These are phyloP conservation scores for Suillus tomentosus DNA, from an alignment of 768 basidiomycete species.

Conservation along the genomic window DNA sequence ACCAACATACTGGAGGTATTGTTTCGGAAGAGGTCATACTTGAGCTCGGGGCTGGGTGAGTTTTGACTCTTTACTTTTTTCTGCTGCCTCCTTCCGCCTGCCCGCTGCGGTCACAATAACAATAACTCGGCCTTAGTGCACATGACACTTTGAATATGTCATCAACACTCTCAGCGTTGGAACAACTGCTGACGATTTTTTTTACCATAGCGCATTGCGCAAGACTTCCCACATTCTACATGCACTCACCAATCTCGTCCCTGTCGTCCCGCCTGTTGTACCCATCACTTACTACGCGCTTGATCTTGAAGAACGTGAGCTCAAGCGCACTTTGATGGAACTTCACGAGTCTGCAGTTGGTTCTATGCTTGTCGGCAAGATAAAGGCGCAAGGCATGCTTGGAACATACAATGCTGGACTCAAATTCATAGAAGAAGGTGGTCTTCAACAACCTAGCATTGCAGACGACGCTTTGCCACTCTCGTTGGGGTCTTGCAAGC, in stretches of 20 bases:
- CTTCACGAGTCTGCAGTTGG: conserved; percentile 69
- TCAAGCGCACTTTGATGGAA: conserved; percentile 73
- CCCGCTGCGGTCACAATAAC: not conserved
- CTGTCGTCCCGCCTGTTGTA: conserved; percentile 35
- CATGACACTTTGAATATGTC: not conserved
- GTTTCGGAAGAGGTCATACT: conserved; percentile 62
- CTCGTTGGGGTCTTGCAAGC: conserved; percentile 13
- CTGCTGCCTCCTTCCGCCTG: not conserved
- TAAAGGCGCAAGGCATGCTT: conserved; percentile 81
- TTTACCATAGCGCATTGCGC: conserved; percentile 62
- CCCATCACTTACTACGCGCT: conserved; percentile 88
- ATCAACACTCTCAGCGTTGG: too few relatives aligned
- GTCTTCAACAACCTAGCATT: conserved; percentile 20
- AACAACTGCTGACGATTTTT: conserved; percentile 15
- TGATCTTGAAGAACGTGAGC: conserved; percentile 86
- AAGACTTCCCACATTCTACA: conserved; percentile 86
- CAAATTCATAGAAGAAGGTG: conserved; percentile 63
- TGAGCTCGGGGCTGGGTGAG: conserved; percentile 95
- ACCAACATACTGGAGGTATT: conserved; percentile 37
- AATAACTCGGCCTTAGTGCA: not conserved
- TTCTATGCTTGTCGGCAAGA: conserved; percentile 61
- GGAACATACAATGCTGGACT: conserved; percentile 92
- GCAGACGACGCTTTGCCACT: conserved; percentile 11
- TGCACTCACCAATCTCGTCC: conserved; percentile 62
- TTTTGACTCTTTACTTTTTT: not conserved